Conservation (phyloP, 208 protist genomes). For the Trypanosoma theileri region DNA sequence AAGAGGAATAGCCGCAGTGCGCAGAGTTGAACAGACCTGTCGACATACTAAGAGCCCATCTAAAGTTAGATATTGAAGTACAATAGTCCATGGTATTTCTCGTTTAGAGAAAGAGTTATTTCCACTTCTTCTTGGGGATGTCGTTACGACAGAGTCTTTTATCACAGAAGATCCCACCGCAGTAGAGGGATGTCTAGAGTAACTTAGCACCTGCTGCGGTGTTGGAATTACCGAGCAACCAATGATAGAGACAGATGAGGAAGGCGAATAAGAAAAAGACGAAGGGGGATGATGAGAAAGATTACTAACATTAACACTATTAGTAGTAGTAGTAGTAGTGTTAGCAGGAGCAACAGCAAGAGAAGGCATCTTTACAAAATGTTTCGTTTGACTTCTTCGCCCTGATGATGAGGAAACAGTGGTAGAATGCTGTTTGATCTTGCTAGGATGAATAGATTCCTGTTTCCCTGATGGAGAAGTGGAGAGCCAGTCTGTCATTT, state of each 20-base stretch:
- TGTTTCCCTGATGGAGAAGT: too few species aligned
- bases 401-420: too few species aligned
- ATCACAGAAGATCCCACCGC: neutral
- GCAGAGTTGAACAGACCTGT: neutral
- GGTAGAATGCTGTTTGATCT: too few species aligned
- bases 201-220: neutral
- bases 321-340: neutral
- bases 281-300: neutral
- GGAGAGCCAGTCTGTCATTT: slow-evolving; percentile 5
- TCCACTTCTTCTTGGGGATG: neutral
- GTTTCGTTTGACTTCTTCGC: too few species aligned
- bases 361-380: too few species aligned
- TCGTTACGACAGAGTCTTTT: neutral
- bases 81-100: slow-evolving; percentile 14
- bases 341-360: neutral
- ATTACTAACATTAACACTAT: neutral
- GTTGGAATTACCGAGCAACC: too few species aligned
- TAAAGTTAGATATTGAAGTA: slow-evolving; percentile 16
- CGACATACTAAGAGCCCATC: slow-evolving; percentile 11
- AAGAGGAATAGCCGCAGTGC: slow-evolving; percentile 10
- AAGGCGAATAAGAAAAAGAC: neutral
- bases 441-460: too few species aligned
- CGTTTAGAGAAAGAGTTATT: neutral
- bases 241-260: neutral
- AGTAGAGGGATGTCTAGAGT: neutral